These are phyloP conservation scores for Clarireedia hainanense DNA, from an alignment of 2,329 filamentous ascomycete species.

Conservation along the genomic window DNA sequence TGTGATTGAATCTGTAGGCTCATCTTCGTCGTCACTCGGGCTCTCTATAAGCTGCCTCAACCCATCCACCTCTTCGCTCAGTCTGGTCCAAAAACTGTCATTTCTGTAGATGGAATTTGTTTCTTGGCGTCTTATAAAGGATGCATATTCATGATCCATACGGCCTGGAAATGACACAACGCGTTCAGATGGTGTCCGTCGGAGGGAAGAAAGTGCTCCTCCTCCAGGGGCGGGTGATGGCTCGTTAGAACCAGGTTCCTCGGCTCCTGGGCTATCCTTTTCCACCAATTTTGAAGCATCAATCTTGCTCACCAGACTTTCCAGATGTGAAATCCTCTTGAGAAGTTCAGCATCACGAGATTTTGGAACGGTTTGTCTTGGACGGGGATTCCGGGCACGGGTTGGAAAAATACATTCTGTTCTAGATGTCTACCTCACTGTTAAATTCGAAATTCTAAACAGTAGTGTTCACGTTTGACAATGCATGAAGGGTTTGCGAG, in stretches of 20 bases:
- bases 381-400: slow-evolving; percentile 1
- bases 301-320: slow-evolving; percentile 10
- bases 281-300: slow-evolving; percentile 2
- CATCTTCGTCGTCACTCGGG: slow-evolving; percentile 7
- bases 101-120: slow-evolving; percentile 3
- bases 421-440: background rate
- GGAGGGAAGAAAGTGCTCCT: too few species aligned
- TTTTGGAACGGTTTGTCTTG: slow-evolving; percentile 1
- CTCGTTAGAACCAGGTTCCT: background rate
- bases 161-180: background rate
- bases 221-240: background rate
- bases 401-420: slow-evolving; percentile 9
- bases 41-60: slow-evolving; percentile 6
- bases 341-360: slow-evolving; percentile 10
- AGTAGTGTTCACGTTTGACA: background rate
- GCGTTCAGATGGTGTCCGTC: background rate
- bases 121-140: slow-evolving; percentile 6
- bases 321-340: slow-evolving; percentile 8
- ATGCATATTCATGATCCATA: slow-evolving; percentile 5
- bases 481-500: background rate
- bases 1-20: background rate
- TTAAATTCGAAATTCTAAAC: background rate
- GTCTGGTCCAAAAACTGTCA: slow-evolving; percentile 7
- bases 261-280: background rate
- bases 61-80: slow-evolving; percentile 8